phyloP scores from a whole-genome alignment of 352 stramenopile species.

The Halophytophthora batemanensis region DNA sequence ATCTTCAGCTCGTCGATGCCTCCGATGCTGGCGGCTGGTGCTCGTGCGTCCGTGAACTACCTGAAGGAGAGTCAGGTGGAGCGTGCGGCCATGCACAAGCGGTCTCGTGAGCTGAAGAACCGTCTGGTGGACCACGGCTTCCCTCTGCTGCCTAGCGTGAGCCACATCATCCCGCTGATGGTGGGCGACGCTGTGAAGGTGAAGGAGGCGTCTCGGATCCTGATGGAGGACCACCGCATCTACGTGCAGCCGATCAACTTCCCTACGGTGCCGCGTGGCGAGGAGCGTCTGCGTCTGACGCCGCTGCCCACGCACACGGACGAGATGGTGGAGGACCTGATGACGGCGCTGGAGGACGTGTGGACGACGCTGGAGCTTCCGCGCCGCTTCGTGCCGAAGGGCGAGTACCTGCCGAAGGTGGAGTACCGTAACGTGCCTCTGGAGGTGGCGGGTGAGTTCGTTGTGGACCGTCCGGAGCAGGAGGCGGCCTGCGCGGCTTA shows the following conservation, averaged over 20 bases:
- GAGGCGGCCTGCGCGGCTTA: conserved; percentile 30
- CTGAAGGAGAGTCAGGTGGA: conserved; percentile 85
- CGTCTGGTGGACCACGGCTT: conserved; percentile 82
- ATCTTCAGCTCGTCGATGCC: conserved; percentile 92
- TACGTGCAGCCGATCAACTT: conserved; percentile 94
- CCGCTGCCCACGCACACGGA: conserved; percentile 84
- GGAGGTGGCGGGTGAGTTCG: conserved; percentile 40
- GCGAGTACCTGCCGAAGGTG: conserved; percentile 78
- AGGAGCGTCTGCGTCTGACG: conserved; percentile 89
- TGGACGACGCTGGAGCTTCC: conserved; percentile 84
- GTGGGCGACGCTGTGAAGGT: conserved; percentile 86
- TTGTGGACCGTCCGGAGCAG: conserved; percentile 27
- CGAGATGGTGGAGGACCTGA: conserved; percentile 85
- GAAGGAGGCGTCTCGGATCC: conserved; percentile 85
- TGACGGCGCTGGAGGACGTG: conserved; percentile 80
- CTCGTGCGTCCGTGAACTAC: conserved; percentile 73
- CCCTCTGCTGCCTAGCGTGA: conserved; percentile 81
- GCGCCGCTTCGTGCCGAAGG: conserved; percentile 54
- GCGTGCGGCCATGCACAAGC: conserved; percentile 78
- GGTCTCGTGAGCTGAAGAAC: conserved; percentile 82
- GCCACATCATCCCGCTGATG: conserved; percentile 90
- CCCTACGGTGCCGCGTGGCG: conserved; percentile 83
- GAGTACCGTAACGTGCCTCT: conserved; percentile 67
- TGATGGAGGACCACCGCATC: conserved; percentile 90
- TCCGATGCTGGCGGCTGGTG: conserved; percentile 80